These are phyloP conservation scores for Wallacemonas collosoma DNA, from an alignment of 208 protist species.

Conservation along the genomic window DNA sequence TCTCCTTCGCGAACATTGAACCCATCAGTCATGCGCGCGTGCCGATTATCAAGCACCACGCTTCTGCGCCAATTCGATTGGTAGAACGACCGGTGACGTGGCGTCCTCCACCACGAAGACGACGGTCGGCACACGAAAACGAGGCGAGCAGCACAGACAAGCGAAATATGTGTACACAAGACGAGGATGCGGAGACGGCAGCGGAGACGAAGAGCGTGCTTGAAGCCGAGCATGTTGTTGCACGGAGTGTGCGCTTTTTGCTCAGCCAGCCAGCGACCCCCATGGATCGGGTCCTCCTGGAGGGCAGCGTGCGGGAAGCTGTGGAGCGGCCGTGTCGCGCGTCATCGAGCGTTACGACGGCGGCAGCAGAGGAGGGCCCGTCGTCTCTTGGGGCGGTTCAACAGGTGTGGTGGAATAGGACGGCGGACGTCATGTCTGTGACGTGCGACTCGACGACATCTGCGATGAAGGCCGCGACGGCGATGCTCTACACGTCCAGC, in stretches of 20 bases:
- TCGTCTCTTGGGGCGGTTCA: constrained; percentile 36
- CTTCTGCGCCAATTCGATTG: constrained; percentile 67
- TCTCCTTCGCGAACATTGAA: constrained; percentile 84
- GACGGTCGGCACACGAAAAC: constrained; percentile 16
- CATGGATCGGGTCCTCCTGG: constrained; percentile 71
- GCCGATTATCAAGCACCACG: constrained; percentile 92
- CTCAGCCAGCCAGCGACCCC: constrained; percentile 50
- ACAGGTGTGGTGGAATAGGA: constrained; percentile 89
- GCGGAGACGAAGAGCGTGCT: constrained; percentile 19
- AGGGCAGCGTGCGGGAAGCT: constrained; percentile 70
- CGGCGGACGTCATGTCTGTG: constrained; percentile 62
- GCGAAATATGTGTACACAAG: neutral
- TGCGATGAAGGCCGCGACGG: constrained; percentile 65
- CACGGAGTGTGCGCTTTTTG: constrained; percentile 69
- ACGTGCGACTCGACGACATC: constrained; percentile 68
- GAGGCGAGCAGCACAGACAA: neutral
- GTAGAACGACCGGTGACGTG: constrained; percentile 8
- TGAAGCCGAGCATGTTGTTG: constrained; percentile 73
- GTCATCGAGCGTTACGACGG: neutral
- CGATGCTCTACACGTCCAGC: constrained; percentile 43
- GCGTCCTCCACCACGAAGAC: constrained; percentile 3
- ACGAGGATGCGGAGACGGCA: constrained; percentile 3
- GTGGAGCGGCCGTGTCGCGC: constrained; percentile 25
- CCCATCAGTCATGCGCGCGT: constrained; percentile 86
- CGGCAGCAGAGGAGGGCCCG: too few relatives aligned